Percentiles rank a stretch among this genome's conserved stretches.
Conservation (phyloP, 257 asterid genomes). For the Solanum verrucosum region DNA sequence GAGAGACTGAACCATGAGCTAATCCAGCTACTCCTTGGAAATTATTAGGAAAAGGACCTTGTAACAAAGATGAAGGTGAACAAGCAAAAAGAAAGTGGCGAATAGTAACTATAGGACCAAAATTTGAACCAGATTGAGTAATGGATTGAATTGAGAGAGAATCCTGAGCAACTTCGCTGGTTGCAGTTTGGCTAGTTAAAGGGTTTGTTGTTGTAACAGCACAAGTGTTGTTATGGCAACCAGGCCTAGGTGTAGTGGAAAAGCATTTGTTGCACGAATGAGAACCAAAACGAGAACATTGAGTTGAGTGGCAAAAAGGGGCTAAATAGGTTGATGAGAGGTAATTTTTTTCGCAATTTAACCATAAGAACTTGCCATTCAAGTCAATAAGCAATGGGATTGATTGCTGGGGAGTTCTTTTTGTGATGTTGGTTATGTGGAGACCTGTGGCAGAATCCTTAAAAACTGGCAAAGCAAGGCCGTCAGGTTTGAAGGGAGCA, state of each 20-base stretch:
- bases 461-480: conserved; percentile 15
- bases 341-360: conserved; percentile 26
- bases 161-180: conserved; percentile 37
- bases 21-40: conserved; percentile 44
- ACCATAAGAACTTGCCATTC: conserved; percentile 31
- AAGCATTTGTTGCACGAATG: conserved; percentile 34
- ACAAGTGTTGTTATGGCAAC: conserved; percentile 54
- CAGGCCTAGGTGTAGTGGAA: conserved; percentile 10
- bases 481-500: conserved; percentile 19
- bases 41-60: conserved; percentile 25
- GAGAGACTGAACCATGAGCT: conserved; percentile 20
- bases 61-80: conserved; percentile 29
- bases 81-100: conserved; percentile 34
- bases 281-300: conserved; percentile 21
- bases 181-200: conserved; percentile 9
- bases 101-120: conserved; percentile 4
- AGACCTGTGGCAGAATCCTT: conserved; percentile 29
- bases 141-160: conserved; percentile 19
- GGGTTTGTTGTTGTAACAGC: conserved; percentile 36
- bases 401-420: conserved; percentile 21
- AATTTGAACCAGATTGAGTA: neutral
- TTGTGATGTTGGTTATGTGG: conserved; percentile 19
- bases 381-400: conserved; percentile 35
- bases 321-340: conserved; percentile 31
- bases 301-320: conserved; percentile 43